Conservation (phyloP, 371 early-diverging fungal species). For the Apophysomyces trapeziformis region DNA sequence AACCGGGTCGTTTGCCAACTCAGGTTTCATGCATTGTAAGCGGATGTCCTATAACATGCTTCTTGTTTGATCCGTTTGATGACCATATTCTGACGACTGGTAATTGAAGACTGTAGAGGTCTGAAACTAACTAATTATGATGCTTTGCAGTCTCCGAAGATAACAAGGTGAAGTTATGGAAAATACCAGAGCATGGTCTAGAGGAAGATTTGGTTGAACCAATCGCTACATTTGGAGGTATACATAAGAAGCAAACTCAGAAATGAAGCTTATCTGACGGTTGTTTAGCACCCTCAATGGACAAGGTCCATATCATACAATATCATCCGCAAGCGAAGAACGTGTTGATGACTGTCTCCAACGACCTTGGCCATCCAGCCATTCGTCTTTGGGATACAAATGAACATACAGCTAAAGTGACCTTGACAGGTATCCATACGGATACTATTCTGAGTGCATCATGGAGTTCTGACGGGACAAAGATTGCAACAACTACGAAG, state of each 20-base stretch:
- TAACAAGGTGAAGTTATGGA: conserved; percentile 74
- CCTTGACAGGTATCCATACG: conserved; percentile 38
- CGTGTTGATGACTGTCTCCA: conserved; percentile 58
- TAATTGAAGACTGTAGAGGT: conserved; percentile 6
- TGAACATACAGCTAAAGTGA: conserved; percentile 30
- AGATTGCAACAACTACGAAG: conserved; percentile 63
- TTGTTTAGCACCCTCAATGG: conserved; percentile 35
- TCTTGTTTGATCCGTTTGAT: conserved; percentile 77
- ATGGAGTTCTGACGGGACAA: conserved; percentile 71
- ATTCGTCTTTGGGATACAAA: conserved; percentile 61
- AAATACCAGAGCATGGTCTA: conserved; percentile 66
- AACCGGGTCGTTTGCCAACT: conserved; percentile 72
- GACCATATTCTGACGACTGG: conserved; percentile 59
- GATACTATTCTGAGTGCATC: conserved; percentile 56
- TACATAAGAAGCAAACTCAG: neutral
- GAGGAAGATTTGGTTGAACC: conserved; percentile 40
- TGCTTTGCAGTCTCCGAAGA: conserved; percentile 61
- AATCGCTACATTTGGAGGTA: conserved; percentile 29
- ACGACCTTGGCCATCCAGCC: conserved; percentile 52
- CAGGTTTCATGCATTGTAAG: conserved; percentile 64
- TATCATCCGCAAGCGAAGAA: conserved; percentile 71
- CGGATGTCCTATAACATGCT: conserved; percentile 60
- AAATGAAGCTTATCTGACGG: no score
- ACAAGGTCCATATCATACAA: conserved; percentile 59
- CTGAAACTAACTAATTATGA: neutral